Conservation (phyloP, 768 basidiomycete species). For the Pulveroboletus sp. region DNA sequence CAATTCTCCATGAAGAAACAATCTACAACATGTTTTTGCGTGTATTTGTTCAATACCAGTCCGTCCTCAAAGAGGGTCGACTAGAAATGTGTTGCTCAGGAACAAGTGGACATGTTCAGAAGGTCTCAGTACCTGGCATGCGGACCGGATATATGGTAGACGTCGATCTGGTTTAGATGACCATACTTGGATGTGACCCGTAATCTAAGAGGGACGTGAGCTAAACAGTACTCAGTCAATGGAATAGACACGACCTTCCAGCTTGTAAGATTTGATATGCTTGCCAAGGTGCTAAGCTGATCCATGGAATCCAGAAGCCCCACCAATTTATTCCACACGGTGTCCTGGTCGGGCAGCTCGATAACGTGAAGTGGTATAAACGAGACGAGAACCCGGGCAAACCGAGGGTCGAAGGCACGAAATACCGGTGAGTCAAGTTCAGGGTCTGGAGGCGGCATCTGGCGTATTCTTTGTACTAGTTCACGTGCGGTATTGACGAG, state of each 20-base stretch:
- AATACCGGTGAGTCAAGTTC: constrained; percentile 42
- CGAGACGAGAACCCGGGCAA: constrained; percentile 61
- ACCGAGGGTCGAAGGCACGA: constrained; percentile 60
- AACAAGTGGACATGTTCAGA: neutral
- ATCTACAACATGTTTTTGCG: constrained; percentile 52
- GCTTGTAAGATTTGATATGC: constrained; percentile 40
- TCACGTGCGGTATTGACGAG: constrained; percentile 19
- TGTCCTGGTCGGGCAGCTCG: constrained; percentile 41
- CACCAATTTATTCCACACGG: constrained; percentile 49
- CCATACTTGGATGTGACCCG: constrained; percentile 50
- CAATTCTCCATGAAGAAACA: constrained; percentile 62
- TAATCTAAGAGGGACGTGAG: constrained; percentile 32
- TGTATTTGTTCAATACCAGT: constrained; percentile 47
- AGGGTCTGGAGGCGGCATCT: constrained; percentile 35
- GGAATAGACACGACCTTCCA: constrained; percentile 52
- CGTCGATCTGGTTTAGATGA: constrained; percentile 35
- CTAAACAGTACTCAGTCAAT: neutral
- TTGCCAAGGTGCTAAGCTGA: constrained; percentile 45
- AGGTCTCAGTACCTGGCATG: constrained; percentile 47
- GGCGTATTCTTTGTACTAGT: constrained; percentile 10
- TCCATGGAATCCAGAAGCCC: constrained; percentile 52
- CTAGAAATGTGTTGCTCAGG: constrained; percentile 31
- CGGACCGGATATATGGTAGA: constrained; percentile 58
- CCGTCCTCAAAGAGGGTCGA: constrained; percentile 54
- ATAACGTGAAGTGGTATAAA: constrained; percentile 66